Evolutionary conservation across 1,139 yeast species (phyloP), one percentile per base, ranked within the genome.

Genomic region (Saccharomyces hybrid): DNA sequence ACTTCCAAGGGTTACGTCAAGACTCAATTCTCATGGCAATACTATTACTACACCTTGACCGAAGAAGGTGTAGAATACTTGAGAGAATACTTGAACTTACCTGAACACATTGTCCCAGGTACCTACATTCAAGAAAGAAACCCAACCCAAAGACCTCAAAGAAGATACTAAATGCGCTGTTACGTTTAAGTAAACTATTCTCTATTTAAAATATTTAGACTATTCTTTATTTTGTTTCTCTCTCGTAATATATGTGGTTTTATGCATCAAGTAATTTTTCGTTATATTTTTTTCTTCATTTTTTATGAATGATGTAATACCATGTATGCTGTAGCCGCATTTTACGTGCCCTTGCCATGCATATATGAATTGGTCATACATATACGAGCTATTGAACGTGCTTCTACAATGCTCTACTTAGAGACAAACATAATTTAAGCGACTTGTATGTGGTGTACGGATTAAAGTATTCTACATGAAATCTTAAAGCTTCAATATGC

Each of bases 1-100:
- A 90, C 96, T 76, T 93, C 99, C 69, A 90, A 86, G 82, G 99
- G 99, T 78, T 93, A 75, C 85, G 98, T 93, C 80, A 90, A 91
- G 88, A 93, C 99, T 73, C 98, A 91, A 81, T 93, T 93, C 87
- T 93, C 99, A 73, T 93, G 99, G 99, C 97, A 91, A 87, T 89
- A 89, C 86, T 95, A 93, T 83, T 95, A 93, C 97, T 95, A 95
- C 95, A 90, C 99, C 84, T 88, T 95, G 78, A 93, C 98, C 76
- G 98, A 95, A 77, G 97, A 88, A 80, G 99, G 99, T 85, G 95
- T 95, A 67, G 97, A 90, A 76, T 93, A 82, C 88, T 88, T 93
- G 77, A 88, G 98, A 82, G 89, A 88, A 76, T 95, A 91, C 88
- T 87, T 93, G 79, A 91, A 91, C 86, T 86, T 93, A 73, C 99